Evolutionary conservation across 768 basidiomycete species (phyloP), one percentile per base, ranked within the genome.

Genomic region (Boletus coccyginus): DNA sequence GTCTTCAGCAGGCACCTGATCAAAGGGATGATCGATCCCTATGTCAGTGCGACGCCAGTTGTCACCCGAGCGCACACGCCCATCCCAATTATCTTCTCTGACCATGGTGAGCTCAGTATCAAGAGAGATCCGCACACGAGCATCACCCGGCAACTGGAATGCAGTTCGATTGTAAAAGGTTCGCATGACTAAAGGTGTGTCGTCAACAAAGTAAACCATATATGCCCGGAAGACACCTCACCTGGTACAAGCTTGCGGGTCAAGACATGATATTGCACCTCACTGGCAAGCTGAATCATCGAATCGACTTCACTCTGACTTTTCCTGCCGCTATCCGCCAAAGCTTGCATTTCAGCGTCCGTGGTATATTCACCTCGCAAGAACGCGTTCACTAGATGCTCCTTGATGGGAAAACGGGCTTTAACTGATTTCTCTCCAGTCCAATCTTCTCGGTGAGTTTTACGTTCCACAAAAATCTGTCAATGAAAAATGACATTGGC

Each of bases 121-220:
- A 57, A 99, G 85, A 17, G 97, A 98, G 57, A 99, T 98, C 49
- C 97, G 94, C 38, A 99, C 97, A 50, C 93, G 86, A n/a, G 94
- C 96, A 68, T 99, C 96, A 21, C 96, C 96, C 10, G 97, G 97
- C 24, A 99, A 83, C 73, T 99, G 97, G 80, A 99, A 99, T 1
- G 97, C 97, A 14, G 97, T 98, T 41, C 97, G 90, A 68, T 98
- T 97, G 76, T 98, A 99, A 75, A 98, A 99, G 10, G 95, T 93
- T 19, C 96, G 83, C 88, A 96, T 86, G 38, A 98, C 96, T 95
- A 52, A 10, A 40, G 43, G 46, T 12, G 27, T 43, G 27, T 41
- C 35, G 27, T 56, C 29, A 59, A 27, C 46, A 44, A 56, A 11
- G 33, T 3, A 24, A 40, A n/a, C 5, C 27, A 45, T 8, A 33